phyloP scores from a whole-genome alignment of 768 basidiomycete genomes.

The Lactarius psammicola region DNA sequence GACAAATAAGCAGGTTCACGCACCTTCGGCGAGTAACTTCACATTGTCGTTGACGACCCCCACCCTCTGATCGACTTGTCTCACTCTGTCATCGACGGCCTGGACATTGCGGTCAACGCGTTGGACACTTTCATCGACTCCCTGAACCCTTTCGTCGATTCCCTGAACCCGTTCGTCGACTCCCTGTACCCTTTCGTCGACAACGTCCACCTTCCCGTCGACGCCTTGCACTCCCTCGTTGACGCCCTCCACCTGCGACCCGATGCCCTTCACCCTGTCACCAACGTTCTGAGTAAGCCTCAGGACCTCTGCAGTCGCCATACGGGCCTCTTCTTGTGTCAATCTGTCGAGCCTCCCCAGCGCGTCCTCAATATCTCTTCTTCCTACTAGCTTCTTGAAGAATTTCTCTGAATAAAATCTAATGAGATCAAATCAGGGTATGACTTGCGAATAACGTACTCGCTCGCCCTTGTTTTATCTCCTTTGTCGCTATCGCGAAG shows the following conservation, averaged over 20 bases:
- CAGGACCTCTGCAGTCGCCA: constrained; percentile 1
- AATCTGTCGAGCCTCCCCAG: background rate
- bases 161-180: too few species aligned
- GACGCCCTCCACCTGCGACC: background rate
- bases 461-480: background rate
- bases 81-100: too few species aligned
- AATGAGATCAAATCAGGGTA: background rate
- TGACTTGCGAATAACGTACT: background rate
- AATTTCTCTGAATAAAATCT: background rate
- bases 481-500: background rate
- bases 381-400: background rate
- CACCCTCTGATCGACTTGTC: too few species aligned
- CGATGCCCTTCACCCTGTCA: background rate
- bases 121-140: too few species aligned
- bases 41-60: background rate
- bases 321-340: background rate
- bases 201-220: too few species aligned
- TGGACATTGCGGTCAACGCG: too few species aligned
- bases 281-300: background rate
- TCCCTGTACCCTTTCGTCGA: too few species aligned
- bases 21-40: background rate
- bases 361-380: background rate
- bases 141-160: too few species aligned
- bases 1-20: background rate
- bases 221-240: too few species aligned